Conservation (phyloP, 495 filamentous ascomycete species). For the Lentithecium fluviatile region DNA sequence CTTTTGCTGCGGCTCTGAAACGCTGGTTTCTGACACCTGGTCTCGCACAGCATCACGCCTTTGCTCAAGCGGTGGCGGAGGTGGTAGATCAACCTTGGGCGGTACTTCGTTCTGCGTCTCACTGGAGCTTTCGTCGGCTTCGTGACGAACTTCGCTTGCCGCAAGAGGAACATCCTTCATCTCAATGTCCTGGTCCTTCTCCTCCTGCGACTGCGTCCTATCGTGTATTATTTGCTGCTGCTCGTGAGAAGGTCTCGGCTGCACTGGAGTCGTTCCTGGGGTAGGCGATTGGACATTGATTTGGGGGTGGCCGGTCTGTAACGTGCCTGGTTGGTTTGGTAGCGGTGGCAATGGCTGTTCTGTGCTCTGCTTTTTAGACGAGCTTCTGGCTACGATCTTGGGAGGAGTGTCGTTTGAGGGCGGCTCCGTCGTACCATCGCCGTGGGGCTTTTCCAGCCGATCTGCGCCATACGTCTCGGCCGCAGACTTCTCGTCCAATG, state of each 20-base stretch:
- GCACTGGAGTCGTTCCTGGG: slow-evolving; percentile 38
- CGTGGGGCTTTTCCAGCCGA: slow-evolving; percentile 31
- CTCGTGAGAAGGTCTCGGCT: slow-evolving; percentile 32
- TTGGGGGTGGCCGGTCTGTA: slow-evolving; percentile 33
- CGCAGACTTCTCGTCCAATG: slow-evolving; percentile 55
- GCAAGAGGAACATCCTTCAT: slow-evolving; percentile 57
- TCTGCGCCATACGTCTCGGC: slow-evolving; percentile 30
- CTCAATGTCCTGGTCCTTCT: slow-evolving; percentile 59
- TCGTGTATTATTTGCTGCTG: slow-evolving; percentile 47
- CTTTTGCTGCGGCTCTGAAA: slow-evolving; percentile 53
- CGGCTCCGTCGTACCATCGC: slow-evolving; percentile 35
- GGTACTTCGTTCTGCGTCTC: slow-evolving; percentile 39
- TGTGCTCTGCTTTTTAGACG: slow-evolving; percentile 27
- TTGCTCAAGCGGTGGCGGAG: slow-evolving; percentile 59
- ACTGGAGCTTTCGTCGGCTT: slow-evolving; percentile 23
- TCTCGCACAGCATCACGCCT: slow-evolving; percentile 44
- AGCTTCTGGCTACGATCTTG: slow-evolving; percentile 23
- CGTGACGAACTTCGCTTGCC: slow-evolving; percentile 37
- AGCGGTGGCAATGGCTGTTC: slow-evolving; percentile 34
- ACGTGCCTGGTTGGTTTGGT: slow-evolving; percentile 19
- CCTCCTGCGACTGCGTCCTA: slow-evolving; percentile 47
- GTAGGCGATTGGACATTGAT: slow-evolving; percentile 41
- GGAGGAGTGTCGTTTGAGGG: slow-evolving; percentile 28
- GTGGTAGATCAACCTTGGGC: slow-evolving; percentile 49
- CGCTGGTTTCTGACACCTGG: slow-evolving; percentile 29